Evolutionary conservation across 768 basidiomycete species (phyloP).

Genomic region (Boletus sp.): DNA sequence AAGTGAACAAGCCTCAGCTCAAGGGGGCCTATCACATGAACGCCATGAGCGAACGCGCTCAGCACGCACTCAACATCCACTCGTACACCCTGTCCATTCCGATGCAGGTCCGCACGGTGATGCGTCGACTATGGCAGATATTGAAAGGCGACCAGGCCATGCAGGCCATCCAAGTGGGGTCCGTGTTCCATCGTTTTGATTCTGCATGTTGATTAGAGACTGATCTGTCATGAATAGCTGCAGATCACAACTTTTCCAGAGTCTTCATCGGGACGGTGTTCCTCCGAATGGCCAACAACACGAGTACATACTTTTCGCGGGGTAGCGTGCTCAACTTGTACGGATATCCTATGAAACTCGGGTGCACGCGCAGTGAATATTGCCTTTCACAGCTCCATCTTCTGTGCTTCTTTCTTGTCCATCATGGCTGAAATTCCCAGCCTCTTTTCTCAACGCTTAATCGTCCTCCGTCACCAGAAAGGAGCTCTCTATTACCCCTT

Average conservation of each 20-base stretch:
- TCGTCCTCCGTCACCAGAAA: constrained; percentile 42
- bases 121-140: constrained; percentile 45
- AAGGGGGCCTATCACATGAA: constrained; percentile 46
- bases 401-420: constrained; percentile 51
- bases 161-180: constrained; percentile 37
- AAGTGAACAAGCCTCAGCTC: constrained; percentile 44
- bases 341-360: constrained; percentile 15
- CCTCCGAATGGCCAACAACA: constrained; percentile 36
- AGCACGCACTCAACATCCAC: constrained; percentile 38
- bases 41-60: constrained; percentile 51
- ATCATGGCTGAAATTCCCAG: constrained; percentile 56
- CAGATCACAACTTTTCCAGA: constrained; percentile 37
- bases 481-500: constrained; percentile 51
- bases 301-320: constrained; percentile 45
- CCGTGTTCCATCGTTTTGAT: constrained; percentile 13
- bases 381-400: constrained; percentile 36
- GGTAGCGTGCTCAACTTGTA: constrained; percentile 79
- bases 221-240: not conserved
- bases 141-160: constrained; percentile 39
- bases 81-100: constrained; percentile 46
- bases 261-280: constrained; percentile 38
- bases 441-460: constrained; percentile 43
- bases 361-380: not conserved
- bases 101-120: constrained; percentile 44
- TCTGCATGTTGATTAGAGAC: not conserved